These are phyloP conservation scores for Carex parvula DNA, from an alignment of 176 grass and related monocot species.

Conservation along the genomic window DNA sequence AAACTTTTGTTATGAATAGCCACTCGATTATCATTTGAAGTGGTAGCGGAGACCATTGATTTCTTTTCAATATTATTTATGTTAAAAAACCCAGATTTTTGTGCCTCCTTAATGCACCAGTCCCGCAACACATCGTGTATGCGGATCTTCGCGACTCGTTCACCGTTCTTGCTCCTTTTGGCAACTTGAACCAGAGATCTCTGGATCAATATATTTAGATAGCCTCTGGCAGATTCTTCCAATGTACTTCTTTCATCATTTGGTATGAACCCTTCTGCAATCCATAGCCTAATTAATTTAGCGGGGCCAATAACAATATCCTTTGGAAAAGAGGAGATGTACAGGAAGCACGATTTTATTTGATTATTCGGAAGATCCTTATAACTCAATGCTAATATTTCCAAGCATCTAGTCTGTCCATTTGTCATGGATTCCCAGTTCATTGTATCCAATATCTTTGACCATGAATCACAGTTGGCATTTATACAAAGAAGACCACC, in stretches of 20 bases:
- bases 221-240: constrained; percentile 17
- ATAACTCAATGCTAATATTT: constrained; percentile 25
- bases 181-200: constrained; percentile 41
- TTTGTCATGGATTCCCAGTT: constrained; percentile 26
- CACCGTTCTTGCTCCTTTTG: not conserved
- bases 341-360: constrained; percentile 25
- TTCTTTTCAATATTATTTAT: not conserved
- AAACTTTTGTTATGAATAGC: constrained; percentile 21
- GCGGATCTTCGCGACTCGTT: constrained; percentile 12
- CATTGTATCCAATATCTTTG: constrained; percentile 18
- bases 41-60: not conserved
- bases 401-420: constrained; percentile 15
- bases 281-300: constrained; percentile 21
- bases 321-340: constrained; percentile 16
- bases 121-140: constrained; percentile 38
- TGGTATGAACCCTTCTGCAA: constrained; percentile 28
- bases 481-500: constrained; percentile 14
- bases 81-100: constrained; percentile 8
- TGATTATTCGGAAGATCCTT: constrained; percentile 18
- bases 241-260: not conserved
- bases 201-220: constrained; percentile 20
- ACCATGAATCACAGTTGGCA: constrained; percentile 10
- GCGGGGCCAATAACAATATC: not conserved
- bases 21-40: not conserved
- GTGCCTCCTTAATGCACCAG: constrained; percentile 38